Percentiles rank a stretch among this genome's conserved stretches.
Conservation (phyloP, 306 rosid species). For the Casuarina equisetifolia region DNA sequence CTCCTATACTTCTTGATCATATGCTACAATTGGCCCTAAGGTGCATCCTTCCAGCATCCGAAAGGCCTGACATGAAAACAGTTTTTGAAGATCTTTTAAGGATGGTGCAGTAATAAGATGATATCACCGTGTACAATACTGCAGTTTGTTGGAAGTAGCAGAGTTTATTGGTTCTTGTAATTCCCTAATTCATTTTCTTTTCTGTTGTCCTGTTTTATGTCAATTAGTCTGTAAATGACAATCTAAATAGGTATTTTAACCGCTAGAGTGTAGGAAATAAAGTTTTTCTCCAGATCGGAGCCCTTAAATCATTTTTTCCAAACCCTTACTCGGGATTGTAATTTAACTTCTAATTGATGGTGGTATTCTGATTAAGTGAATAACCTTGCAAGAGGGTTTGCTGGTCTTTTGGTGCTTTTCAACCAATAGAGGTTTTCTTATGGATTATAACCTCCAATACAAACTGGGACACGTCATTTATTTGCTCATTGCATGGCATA, state of each 20-base stretch:
- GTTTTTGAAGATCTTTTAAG: constrained; percentile 61
- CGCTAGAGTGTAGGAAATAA: constrained; percentile 25
- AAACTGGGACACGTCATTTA: too few relatives aligned
- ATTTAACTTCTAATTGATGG: constrained; percentile 20
- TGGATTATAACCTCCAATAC: too few relatives aligned
- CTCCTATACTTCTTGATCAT: constrained; percentile 40
- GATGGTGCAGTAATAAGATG: constrained; percentile 33
- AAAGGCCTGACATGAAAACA: constrained; percentile 71
- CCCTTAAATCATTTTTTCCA: constrained; percentile 38
- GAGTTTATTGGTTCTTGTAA: neutral
- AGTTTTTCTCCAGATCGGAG: constrained; percentile 26
- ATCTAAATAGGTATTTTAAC: constrained; percentile 27
- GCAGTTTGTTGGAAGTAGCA: constrained; percentile 37
- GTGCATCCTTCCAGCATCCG: constrained; percentile 73
- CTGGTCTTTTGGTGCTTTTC: neutral
- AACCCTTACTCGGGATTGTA: constrained; percentile 18
- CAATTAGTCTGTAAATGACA: constrained; percentile 15
- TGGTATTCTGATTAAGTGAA: constrained; percentile 12
- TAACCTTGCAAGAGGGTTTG: neutral
- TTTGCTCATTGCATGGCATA: too few relatives aligned
- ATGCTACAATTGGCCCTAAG: constrained; percentile 66
- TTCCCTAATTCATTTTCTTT: constrained; percentile 16
- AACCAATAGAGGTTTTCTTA: neutral
- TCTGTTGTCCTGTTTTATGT: constrained; percentile 18
- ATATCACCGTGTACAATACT: constrained; percentile 8